phyloP scores from a whole-genome alignment of 2,329 filamentous ascomycete species.

The Phaeosphaeriaceae sp. region DNA sequence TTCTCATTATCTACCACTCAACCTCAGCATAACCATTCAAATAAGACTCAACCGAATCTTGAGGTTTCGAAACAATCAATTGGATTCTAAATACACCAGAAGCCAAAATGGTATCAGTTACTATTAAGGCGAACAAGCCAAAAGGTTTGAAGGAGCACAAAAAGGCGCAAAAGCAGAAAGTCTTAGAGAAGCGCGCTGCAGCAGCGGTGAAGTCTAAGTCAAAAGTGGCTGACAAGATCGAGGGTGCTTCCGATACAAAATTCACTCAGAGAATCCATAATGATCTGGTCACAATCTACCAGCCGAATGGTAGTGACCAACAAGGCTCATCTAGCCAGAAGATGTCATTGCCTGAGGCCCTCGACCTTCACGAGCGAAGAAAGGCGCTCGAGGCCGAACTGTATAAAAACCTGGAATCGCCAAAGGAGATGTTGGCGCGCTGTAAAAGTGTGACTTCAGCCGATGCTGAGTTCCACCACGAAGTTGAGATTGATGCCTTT shows the following conservation, averaged over 20 bases:
- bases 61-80: too few species aligned
- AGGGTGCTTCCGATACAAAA: not conserved
- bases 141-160: conserved; percentile 9
- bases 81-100: too few species aligned
- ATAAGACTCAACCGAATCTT: too few species aligned
- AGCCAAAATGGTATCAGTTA: not conserved
- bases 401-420: conserved; percentile 10
- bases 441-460: not conserved
- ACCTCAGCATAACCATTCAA: too few species aligned
- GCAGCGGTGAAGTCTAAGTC: not conserved
- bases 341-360: not conserved
- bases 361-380: not conserved
- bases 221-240: not conserved
- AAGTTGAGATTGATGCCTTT: not conserved
- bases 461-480: conserved; percentile 6
- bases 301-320: too few species aligned
- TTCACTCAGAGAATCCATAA: too few species aligned
- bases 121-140: conserved; percentile 3
- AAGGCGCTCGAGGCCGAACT: conserved; percentile 9
- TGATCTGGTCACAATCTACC: too few species aligned
- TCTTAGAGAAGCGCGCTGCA: not conserved
- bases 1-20: too few species aligned
- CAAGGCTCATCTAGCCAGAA: too few species aligned
- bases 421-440: conserved; percentile 4
- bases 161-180: conserved; percentile 12